These are phyloP conservation scores for Trifolium dubium DNA, from an alignment of 306 rosid species.

Conservation along the genomic window DNA sequence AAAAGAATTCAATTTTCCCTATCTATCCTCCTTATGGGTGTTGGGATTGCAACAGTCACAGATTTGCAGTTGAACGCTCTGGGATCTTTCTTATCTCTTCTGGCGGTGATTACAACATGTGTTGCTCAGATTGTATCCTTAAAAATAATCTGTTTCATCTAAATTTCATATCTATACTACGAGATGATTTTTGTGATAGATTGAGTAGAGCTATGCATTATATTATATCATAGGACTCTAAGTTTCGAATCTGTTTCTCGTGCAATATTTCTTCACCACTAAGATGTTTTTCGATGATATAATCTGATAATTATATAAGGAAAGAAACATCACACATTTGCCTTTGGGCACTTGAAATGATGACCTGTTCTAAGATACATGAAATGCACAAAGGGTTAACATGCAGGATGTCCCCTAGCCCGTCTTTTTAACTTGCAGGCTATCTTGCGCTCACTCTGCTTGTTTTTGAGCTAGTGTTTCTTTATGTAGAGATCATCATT, in stretches of 20 bases:
- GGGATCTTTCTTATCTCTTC: slow-evolving; percentile 82
- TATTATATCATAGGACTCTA: not conserved
- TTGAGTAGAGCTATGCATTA: not conserved
- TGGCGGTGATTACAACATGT: slow-evolving; percentile 89
- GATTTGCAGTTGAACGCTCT: slow-evolving; percentile 91
- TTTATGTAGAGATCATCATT: slow-evolving; percentile 21
- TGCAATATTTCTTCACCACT: slow-evolving; percentile 35
- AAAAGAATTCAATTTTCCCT: slow-evolving; percentile 83
- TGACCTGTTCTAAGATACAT: slow-evolving; percentile 25
- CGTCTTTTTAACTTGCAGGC: slow-evolving; percentile 21
- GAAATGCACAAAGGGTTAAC: slow-evolving; percentile 22
- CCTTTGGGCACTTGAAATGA: slow-evolving; percentile 25
- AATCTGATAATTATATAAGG: slow-evolving; percentile 18
- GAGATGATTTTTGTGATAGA: slow-evolving; percentile 14
- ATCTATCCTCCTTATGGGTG: slow-evolving; percentile 79
- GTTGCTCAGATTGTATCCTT: slow-evolving; percentile 99
- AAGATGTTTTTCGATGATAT: slow-evolving; percentile 27
- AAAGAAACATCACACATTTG: slow-evolving; percentile 22
- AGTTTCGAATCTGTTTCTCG: slow-evolving; percentile 21
- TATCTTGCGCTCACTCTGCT: not conserved
- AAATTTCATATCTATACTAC: not conserved
- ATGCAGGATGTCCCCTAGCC: not conserved
- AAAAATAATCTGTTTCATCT: slow-evolving; percentile 24
- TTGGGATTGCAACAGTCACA: slow-evolving; percentile 93
- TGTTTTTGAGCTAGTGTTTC: slow-evolving; percentile 23